Percentiles rank a stretch among this genome's conserved stretches.
phyloP scores from a whole-genome alignment of 2,329 filamentous ascomycete species.

The Paradendryphiella salina region DNA sequence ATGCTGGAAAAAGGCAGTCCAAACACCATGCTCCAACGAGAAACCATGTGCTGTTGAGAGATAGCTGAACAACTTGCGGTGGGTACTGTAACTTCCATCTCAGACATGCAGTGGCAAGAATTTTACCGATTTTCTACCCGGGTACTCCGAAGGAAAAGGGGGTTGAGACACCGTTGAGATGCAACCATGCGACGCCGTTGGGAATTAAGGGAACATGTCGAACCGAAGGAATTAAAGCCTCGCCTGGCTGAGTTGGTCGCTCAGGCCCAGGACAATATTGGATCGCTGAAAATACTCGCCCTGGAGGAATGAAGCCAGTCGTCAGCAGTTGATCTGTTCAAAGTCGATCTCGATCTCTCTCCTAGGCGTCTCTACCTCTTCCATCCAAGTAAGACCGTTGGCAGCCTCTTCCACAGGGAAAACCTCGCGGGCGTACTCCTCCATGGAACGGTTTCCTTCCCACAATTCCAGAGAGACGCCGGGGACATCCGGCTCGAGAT shows the following conservation, averaged over 20 bases:
- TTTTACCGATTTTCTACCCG: slow-evolving; percentile 26
- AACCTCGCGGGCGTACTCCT: slow-evolving; percentile 93
- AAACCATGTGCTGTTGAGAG: slow-evolving; percentile 5
- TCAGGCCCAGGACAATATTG: slow-evolving; percentile 35
- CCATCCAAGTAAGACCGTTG: slow-evolving; percentile 94
- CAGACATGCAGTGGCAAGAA: slow-evolving; percentile 15
- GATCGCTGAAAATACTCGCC: slow-evolving; percentile 34
- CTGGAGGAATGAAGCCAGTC: slow-evolving; percentile 30
- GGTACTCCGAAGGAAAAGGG: slow-evolving; percentile 20
- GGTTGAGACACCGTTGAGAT: slow-evolving; percentile 17
- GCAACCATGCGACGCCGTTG: slow-evolving; percentile 13
- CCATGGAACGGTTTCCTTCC: slow-evolving; percentile 87
- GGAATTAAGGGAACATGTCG: slow-evolving; percentile 19
- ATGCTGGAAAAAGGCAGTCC: slow-evolving; percentile 34
- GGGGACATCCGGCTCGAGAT: slow-evolving; percentile 65
- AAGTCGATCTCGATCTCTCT: slow-evolving; percentile 43
- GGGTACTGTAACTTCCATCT: slow-evolving; percentile 10
- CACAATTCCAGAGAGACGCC: slow-evolving; percentile 78
- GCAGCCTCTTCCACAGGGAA: slow-evolving; percentile 94
- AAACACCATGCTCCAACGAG: slow-evolving; percentile 40
- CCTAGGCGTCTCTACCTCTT: slow-evolving; percentile 51
- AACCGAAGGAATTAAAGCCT: slow-evolving; percentile 34
- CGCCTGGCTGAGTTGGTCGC: slow-evolving; percentile 42
- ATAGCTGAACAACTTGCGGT: slow-evolving; percentile 10
- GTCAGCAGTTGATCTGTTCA: slow-evolving; percentile 46